These are phyloP conservation scores for Diutina neorugosa DNA, from an alignment of 1,139 yeast species.

Conservation along the genomic window DNA sequence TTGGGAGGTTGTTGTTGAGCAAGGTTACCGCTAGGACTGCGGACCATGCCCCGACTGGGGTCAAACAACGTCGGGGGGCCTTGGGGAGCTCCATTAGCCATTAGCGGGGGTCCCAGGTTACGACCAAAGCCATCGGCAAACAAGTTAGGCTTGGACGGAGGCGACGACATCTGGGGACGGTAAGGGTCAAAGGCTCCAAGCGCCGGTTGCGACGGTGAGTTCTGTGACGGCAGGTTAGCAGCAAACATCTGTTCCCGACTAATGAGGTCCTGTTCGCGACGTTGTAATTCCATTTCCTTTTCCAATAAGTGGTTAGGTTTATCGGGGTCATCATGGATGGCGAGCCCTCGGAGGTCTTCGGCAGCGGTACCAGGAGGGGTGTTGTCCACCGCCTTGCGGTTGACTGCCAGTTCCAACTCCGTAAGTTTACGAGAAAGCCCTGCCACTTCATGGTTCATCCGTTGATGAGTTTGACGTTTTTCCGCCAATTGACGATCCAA, in stretches of 20 bases:
- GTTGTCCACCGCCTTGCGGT: not conserved
- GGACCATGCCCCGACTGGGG: not conserved
- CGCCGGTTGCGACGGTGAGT: not conserved
- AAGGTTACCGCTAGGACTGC: constrained; percentile 6
- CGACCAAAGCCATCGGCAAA: not conserved
- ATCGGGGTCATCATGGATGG: not conserved
- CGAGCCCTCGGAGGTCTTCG: constrained; percentile 1
- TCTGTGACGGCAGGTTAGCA: not conserved
- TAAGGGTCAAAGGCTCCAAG: not conserved
- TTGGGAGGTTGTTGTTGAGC: not conserved
- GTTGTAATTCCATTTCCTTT: constrained; percentile 30
- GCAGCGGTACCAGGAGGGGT: not conserved
- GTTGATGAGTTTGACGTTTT: not conserved
- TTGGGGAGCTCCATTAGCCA: not conserved
- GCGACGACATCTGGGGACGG: not conserved
- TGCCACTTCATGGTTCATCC: not conserved
- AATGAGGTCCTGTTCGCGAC: constrained; percentile 31
- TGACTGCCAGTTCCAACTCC: not conserved
- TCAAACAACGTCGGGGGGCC: not conserved
- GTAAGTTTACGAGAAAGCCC: not conserved
- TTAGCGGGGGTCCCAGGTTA: constrained; percentile 1
- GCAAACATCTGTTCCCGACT: constrained; percentile 18
- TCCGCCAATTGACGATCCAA: not conserved
- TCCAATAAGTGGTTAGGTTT: constrained; percentile 7
- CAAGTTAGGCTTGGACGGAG: not conserved